These are phyloP conservation scores for Xylariaceae sp. DNA, from an alignment of 2,329 filamentous ascomycete species.

Conservation along the genomic window DNA sequence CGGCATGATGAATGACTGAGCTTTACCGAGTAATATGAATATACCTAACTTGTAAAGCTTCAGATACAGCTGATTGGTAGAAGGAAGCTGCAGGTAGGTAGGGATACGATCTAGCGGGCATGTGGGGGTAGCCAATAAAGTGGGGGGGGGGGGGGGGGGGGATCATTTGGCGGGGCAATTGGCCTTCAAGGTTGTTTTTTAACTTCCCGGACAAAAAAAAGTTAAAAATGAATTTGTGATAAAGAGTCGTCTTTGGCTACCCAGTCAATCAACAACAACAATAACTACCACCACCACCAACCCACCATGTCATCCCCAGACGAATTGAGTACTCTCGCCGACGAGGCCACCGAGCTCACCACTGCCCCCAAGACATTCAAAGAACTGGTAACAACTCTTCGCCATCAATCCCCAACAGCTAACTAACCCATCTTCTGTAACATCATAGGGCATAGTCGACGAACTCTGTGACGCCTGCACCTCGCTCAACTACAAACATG, in stretches of 20 bases:
- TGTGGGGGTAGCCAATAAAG: no score
- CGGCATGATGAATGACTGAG: no score
- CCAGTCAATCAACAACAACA: constrained; percentile 9
- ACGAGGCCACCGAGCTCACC: constrained; percentile 22
- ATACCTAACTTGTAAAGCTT: no score
- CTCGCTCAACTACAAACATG: constrained; percentile 73
- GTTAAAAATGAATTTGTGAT: no score
- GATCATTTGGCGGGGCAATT: no score
- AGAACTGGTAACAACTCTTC: constrained; percentile 48
- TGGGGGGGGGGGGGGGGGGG: no score
- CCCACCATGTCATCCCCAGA: constrained; percentile 9
- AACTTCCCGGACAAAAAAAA: no score
- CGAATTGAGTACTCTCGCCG: constrained; percentile 20
- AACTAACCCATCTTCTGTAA: constrained; percentile 3
- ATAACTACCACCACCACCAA: constrained; percentile 7
- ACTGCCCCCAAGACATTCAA: constrained; percentile 57
- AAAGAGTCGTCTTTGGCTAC: constrained; percentile 24
- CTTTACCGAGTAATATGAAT: no score
- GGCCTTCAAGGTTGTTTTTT: no score
- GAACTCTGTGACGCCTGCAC: constrained; percentile 85
- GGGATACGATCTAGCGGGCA: no score
- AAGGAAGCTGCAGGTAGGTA: no score
- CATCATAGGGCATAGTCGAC: constrained; percentile 69
- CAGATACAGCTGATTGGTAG: no score
- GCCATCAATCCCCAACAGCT: not conserved